Evolutionary conservation across 164 flowering plant species (phyloP), one percentile per base, ranked within the genome.

Genomic region (Stephania yunnanensis): DNA sequence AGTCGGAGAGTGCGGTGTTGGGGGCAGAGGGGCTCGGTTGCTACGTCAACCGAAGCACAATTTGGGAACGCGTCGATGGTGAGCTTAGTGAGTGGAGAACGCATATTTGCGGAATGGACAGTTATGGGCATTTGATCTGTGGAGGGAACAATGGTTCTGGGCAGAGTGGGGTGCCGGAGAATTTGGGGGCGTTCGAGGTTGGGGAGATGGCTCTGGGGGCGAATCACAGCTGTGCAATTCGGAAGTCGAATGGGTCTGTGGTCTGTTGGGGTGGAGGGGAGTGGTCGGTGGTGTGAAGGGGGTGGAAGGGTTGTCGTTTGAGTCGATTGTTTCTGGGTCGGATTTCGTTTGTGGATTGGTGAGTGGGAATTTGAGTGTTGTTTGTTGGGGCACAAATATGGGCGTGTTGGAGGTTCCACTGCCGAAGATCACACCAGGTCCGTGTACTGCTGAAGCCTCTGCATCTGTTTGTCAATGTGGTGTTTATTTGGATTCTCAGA

Each of bases 371-470:
- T 83, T 88, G 15, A 87, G 97, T 0, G 58, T 92, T 1, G 45
- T 89, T 20, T 94, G 97, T 73, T 96, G 98, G 98, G 98, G 98
- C 1, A 85, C 90, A 36, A 36, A 0, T 91, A 91, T 0, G 86
- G 90, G 93, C 30, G 76, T 42, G 69, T n/a, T 42, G 7, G 81
- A 77, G 68, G 84, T 87, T 77, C 86, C 85, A 0, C 78, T 90
- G 67, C 76, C 81, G 1, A 81, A 71, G 52, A 79, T 88, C 67
- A 78, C 90, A 52, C 97, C 99, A 2, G 99, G 97, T 0, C 88
- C 87, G 1, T 96, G 99, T 76, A 87, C 85, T 22, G 75, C 25
- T 25, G 25, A 25, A 25, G 25, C 74, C 55, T 78, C 84, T 20
- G 64, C 85, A 10, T 78, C 84, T 20, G 64, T 84, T 8, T 89